Conservation (phyloP, 2,329 filamentous ascomycete genomes). For the Rachicladosporium sp. region DNA sequence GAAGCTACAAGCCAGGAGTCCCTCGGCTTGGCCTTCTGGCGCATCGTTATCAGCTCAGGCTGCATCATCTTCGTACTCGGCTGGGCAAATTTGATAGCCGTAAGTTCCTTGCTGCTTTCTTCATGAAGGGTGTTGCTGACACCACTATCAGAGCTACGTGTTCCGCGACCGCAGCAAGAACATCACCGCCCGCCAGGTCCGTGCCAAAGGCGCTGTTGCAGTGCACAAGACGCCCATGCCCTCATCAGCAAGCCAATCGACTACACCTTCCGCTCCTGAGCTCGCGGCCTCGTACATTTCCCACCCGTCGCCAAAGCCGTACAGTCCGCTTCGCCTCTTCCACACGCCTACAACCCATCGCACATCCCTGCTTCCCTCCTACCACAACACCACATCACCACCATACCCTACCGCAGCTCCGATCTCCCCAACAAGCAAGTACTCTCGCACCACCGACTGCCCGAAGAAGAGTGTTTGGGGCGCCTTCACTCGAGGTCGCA, state of each 20-base stretch:
- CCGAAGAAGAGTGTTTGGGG: constrained; percentile 24
- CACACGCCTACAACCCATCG: constrained; percentile 25
- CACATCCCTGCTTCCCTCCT: constrained; percentile 33
- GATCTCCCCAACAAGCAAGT: constrained; percentile 21
- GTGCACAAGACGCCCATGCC: constrained; percentile 18
- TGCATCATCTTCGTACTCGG: constrained; percentile 57
- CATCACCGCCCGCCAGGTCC: constrained; percentile 71
- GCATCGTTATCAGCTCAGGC: constrained; percentile 63
- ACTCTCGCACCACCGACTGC: constrained; percentile 25
- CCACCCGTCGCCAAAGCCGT: constrained; percentile 17
- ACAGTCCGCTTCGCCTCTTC: constrained; percentile 20
- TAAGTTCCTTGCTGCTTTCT: constrained; percentile 20
- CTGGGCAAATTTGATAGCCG: constrained; percentile 49
- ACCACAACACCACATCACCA: constrained; percentile 28
- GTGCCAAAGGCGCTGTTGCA: constrained; percentile 54
- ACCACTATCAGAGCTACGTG: constrained; percentile 44
- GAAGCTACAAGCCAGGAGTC: constrained; percentile 50
- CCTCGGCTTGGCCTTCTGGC: constrained; percentile 63
- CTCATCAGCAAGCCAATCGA: constrained; percentile 5
- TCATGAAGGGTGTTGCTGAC: constrained; percentile 4
- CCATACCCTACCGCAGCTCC: constrained; percentile 20
- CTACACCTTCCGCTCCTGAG: constrained; percentile 23
- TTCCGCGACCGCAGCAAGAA: constrained; percentile 59
- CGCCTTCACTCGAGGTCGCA: constrained; percentile 14
- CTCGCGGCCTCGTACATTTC: constrained; percentile 19